Base-by-base conservation (phyloP, 2,329 filamentous ascomycete genomes). In the Calonectria hawksworthii region DNA sequence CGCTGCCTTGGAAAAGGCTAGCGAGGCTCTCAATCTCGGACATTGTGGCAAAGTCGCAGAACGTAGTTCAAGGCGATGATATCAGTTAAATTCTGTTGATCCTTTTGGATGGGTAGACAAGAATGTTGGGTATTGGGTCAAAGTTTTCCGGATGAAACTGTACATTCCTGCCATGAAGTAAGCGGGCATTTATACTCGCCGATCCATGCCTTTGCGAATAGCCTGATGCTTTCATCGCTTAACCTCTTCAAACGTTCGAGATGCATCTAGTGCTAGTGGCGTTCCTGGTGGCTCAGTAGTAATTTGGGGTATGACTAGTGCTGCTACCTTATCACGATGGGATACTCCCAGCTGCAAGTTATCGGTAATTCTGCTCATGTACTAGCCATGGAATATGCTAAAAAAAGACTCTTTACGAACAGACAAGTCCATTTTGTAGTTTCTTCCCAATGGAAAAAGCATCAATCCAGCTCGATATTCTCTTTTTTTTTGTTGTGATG, bases 231-330 rank as follows among this genome's bases (percentile, higher is more conserved):
- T 56, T 13, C 28, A 23, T 56, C 52, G 52, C 52, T 56, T 56
- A 56, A 56, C 52, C 52, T 56, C 52, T 34, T 56, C 52, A 56
- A 56, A 56, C 52, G 52, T 56, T 56, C 52, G 30, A 21, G 52
- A 56, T 56, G 52, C 52, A n/a, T 32, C 52, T 34, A 56, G 52
- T 56, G 52, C 28, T 56, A 56, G 52, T 30, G 52, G 52, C 52
- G 52, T n/a, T 56, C 52, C 52, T 56, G 26, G 52, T 34, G 52
- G 52, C 52, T n/a, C 16, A 34, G 21, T 56, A n/a, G 52, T 34
- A 56, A 56, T 34, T 56, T 56, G 18, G 21, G 32, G 28, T 21
- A 21, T 56, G 52, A 56, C 52, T 56, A 56, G 52, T 56, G 52
- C 52, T 56, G 28, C 52, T 56, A 56, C 52, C 30, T 32, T n/a